A percentile compares a stretch with the other conserved stretches of the same genome.
These are phyloP conservation scores for Pyrus pyrifolia DNA, from an alignment of 306 rosid species.

Conservation along the genomic window DNA sequence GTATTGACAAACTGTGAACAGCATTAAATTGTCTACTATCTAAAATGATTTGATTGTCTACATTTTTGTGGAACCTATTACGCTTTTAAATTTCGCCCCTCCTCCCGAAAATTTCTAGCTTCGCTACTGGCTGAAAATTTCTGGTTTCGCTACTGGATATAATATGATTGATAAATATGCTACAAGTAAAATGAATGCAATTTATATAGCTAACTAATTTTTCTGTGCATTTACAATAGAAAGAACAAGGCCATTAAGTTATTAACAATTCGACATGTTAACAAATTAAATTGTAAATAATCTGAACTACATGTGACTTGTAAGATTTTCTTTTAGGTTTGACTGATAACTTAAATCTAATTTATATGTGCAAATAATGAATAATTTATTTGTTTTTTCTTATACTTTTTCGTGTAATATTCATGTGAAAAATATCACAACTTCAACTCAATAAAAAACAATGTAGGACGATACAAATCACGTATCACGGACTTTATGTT, in stretches of 20 bases:
- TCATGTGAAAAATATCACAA: neutral
- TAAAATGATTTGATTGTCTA: too few species aligned
- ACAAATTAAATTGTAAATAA: neutral
- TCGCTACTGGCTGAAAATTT: too few species aligned
- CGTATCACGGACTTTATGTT: constrained; percentile 43
- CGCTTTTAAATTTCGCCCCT: too few species aligned
- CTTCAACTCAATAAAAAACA: neutral
- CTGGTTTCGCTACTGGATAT: too few species aligned
- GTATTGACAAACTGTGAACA: too few species aligned
- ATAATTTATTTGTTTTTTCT: too few species aligned
- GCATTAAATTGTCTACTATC: too few species aligned
- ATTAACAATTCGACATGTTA: neutral
- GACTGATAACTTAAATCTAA: neutral
- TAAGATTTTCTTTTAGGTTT: neutral
- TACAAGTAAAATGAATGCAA: neutral
- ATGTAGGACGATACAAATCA: neutral
- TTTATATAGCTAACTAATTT: neutral
- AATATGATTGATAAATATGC: neutral
- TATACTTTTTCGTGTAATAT: neutral
- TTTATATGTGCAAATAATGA: neutral
- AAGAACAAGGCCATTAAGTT: neutral
- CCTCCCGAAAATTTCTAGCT: too few species aligned
- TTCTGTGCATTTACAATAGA: neutral
- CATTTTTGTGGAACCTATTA: too few species aligned
- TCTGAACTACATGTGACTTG: neutral